A percentile compares a stretch with the other conserved stretches of the same genome.
phyloP scores from a whole-genome alignment of 2,329 filamentous ascomycete genomes.

The Fusarium mundagurra region DNA sequence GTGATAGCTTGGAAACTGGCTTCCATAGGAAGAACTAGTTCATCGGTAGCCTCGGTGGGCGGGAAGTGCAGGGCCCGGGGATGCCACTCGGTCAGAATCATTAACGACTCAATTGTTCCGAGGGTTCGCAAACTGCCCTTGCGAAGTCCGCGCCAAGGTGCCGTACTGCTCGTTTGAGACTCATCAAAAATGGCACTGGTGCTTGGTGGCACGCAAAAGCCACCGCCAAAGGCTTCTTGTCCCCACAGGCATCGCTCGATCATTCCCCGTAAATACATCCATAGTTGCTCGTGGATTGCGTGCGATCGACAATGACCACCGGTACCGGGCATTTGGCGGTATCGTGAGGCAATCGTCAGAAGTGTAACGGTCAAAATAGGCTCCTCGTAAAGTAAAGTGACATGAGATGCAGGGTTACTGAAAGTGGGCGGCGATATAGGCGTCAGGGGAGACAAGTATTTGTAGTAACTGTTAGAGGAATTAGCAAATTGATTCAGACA shows the following conservation, averaged over 20 bases:
- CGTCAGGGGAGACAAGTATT: conserved; percentile 88
- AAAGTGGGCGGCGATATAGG: conserved; percentile 95
- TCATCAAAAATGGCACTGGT: conserved; percentile 64
- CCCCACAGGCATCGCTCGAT: conserved; percentile 95
- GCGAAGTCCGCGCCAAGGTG: conserved; percentile 74
- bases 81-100: conserved; percentile 97
- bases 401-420: conserved; percentile 80
- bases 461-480: conserved; percentile 76
- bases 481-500: conserved; percentile 13
- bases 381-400: conserved; percentile 85
- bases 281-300: conserved; percentile 93
- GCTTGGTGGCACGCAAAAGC: conserved; percentile 77
- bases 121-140: conserved; percentile 87
- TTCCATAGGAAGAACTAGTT: conserved; percentile 71
- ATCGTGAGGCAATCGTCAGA: conserved; percentile 89
- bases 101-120: conserved; percentile 91
- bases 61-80: conserved; percentile 95
- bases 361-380: conserved; percentile 93
- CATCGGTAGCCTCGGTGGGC: conserved; percentile 77
- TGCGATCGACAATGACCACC: conserved; percentile 86
- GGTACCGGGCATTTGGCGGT: conserved; percentile 81
- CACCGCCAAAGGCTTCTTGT: conserved; percentile 93
- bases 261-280: conserved; percentile 94
- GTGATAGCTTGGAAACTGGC: conserved; percentile 56
- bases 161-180: conserved; percentile 71